Evolutionary conservation across 2,329 filamentous ascomycete genomes (phyloP).

Genomic region (Fusarium sp.): DNA sequence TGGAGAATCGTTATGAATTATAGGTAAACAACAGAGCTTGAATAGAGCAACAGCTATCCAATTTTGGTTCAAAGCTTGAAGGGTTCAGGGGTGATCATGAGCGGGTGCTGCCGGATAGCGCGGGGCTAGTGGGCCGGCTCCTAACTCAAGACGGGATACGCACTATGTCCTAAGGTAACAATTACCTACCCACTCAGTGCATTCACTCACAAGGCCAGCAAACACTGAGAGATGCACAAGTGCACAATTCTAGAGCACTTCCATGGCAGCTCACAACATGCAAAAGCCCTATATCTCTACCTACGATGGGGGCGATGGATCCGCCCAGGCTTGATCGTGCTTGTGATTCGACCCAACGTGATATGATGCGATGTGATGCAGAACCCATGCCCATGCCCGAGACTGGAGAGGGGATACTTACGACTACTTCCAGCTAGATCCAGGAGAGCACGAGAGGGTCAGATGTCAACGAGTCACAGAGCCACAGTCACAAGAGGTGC

Average conservation of each 20-base stretch:
- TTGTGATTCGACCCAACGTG: conserved; percentile 20
- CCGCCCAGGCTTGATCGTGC: not conserved
- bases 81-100: conserved; percentile 40
- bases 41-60: conserved; percentile 13
- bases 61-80: conserved; percentile 27
- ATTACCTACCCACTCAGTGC: not conserved
- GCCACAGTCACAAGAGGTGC: conserved; percentile 41
- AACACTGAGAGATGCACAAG: conserved; percentile 14
- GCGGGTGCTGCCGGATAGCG: conserved; percentile 45
- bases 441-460: conserved; percentile 32
- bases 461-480: conserved; percentile 43
- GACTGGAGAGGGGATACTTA: conserved; percentile 4
- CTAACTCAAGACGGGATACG: conserved; percentile 25
- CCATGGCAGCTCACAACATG: conserved; percentile 1
- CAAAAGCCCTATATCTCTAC: conserved; percentile 7
- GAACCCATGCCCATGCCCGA: conserved; percentile 22
- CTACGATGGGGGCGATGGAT: not conserved
- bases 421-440: conserved; percentile 17
- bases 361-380: conserved; percentile 34
- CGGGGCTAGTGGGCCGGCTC: conserved; percentile 37
- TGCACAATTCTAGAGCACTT: conserved; percentile 29
- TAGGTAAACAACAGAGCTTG: not conserved
- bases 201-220: conserved; percentile 4
- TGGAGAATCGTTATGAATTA: not conserved
- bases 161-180: conserved; percentile 7